phyloP scores from a whole-genome alignment of 495 filamentous ascomycete genomes.

The Penicillium pulvis region DNA sequence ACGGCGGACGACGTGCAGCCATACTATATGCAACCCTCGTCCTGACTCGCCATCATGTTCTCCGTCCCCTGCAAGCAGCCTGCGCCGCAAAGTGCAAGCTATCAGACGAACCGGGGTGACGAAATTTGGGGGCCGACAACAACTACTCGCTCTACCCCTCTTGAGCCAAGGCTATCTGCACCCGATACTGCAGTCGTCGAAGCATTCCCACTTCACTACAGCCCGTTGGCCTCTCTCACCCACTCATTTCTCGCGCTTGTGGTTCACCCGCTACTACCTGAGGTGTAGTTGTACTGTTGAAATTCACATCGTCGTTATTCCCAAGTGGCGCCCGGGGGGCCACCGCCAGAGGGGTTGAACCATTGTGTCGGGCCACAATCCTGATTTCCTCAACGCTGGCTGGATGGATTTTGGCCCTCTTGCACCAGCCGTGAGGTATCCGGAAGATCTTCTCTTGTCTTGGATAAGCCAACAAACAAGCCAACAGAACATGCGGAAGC shows the following conservation, averaged over 20 bases:
- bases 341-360: slow-evolving; percentile 36
- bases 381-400: slow-evolving; percentile 25
- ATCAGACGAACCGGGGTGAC: slow-evolving; percentile 16
- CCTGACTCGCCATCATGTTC: slow-evolving; percentile 21
- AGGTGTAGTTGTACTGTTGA: slow-evolving; percentile 21
- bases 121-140: background rate
- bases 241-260: slow-evolving; percentile 17
- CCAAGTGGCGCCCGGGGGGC: slow-evolving; percentile 19
- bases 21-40: slow-evolving; percentile 20
- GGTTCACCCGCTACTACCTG: slow-evolving; percentile 9
- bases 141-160: slow-evolving; percentile 20
- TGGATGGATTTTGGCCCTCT: slow-evolving; percentile 13
- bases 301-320: slow-evolving; percentile 15
- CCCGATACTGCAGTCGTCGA: slow-evolving; percentile 22
- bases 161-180: slow-evolving; percentile 16
- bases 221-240: slow-evolving; percentile 10
- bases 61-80: slow-evolving; percentile 25
- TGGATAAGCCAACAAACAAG: slow-evolving; percentile 11
- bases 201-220: slow-evolving; percentile 16
- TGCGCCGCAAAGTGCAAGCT: background rate
- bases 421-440: slow-evolving; percentile 15
- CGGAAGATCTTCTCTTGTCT: slow-evolving; percentile 30
- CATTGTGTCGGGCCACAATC: slow-evolving; percentile 35
- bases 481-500: slow-evolving; percentile 22
- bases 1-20: slow-evolving; percentile 28